These are phyloP conservation scores for Beta corolliflora DNA, from an alignment of 179 eudicot species.

Conservation along the genomic window DNA sequence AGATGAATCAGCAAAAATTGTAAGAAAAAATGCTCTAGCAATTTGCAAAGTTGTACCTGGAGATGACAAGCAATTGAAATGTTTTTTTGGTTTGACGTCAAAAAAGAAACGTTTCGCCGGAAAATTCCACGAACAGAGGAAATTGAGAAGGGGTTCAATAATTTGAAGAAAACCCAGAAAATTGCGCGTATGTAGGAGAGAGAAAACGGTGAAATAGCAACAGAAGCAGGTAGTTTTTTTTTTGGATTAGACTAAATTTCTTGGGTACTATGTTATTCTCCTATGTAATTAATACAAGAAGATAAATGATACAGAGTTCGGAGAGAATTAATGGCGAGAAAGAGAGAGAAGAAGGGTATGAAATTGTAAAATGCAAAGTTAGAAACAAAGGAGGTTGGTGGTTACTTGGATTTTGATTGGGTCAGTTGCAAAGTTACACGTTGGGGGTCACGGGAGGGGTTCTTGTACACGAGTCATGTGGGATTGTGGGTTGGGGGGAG, in stretches of 20 bases:
- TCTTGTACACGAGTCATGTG: neutral
- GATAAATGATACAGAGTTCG: no score
- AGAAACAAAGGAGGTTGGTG: neutral
- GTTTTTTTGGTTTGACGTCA: neutral
- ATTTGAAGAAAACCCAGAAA: constrained; percentile 1
- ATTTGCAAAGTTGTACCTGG: no score
- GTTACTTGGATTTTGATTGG: neutral
- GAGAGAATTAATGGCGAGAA: neutral
- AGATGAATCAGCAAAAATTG: neutral
- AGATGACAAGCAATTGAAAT: no score
- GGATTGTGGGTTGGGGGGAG: neutral
- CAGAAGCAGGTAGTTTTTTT: neutral
- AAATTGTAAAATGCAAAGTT: neutral
- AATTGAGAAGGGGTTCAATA: neutral
- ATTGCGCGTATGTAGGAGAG: no score
- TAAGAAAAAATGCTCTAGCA: no score
- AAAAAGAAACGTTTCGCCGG: neutral
- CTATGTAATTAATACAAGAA: neutral
- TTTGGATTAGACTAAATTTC: neutral
- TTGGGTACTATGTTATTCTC: no score
- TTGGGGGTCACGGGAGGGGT: constrained; percentile 6
- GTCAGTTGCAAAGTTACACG: constrained; percentile 15
- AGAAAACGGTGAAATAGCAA: neutral
- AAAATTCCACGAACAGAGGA: neutral
- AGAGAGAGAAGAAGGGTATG: neutral